Conservation (phyloP, 129 eudicot genomes). For the Smallanthus sonchifolius region DNA sequence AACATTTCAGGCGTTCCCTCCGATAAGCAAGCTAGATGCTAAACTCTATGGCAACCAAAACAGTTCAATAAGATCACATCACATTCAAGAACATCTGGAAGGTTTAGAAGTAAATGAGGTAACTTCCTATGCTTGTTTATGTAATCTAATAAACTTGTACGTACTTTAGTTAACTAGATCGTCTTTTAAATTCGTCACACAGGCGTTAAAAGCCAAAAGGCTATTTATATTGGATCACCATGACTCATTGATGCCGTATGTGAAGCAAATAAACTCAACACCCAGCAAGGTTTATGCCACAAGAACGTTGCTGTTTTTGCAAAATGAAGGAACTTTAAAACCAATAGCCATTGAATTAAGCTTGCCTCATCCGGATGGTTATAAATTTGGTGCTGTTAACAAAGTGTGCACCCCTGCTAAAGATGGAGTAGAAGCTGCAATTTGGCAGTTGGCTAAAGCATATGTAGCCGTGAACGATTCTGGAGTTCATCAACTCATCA, state of each 20-base stretch:
- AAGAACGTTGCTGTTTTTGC: conserved; percentile 41
- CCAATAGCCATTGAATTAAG: conserved; percentile 57
- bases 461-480: conserved; percentile 46
- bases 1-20: conserved; percentile 50
- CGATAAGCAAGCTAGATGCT: conserved; percentile 44
- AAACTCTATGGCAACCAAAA: conserved; percentile 43
- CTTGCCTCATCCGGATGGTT: conserved; percentile 40
- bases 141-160: background rate
- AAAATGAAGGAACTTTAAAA: conserved; percentile 40
- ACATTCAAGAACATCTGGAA: conserved; percentile 27
- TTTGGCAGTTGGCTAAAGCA: conserved; percentile 58
- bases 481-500: conserved; percentile 52
- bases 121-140: no score
- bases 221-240: conserved; percentile 49
- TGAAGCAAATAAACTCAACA: conserved; percentile 35
- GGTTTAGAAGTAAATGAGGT: conserved; percentile 50
- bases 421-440: conserved; percentile 35
- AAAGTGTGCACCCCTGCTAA: conserved; percentile 39
- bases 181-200: background rate
- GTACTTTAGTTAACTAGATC: background rate
- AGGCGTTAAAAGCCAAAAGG: conserved; percentile 36
- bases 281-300: conserved; percentile 45
- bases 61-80: conserved; percentile 37
- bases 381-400: conserved; percentile 23
- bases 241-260: conserved; percentile 43